Evolutionary conservation across 441 rosid species (phyloP).

Genomic region (Adansonia rubrostipa): DNA sequence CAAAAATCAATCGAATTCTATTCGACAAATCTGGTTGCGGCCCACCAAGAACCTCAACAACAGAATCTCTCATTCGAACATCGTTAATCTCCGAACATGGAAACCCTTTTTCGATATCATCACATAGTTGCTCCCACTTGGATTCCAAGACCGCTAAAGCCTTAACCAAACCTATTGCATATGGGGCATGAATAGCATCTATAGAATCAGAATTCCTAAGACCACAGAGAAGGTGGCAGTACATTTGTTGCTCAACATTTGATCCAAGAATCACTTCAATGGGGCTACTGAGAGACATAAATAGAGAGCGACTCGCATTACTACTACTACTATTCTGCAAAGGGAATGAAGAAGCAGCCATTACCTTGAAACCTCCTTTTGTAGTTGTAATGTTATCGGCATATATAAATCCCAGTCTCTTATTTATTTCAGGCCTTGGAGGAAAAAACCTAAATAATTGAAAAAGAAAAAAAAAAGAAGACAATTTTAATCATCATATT

Average conservation of each 20-base stretch:
- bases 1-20: slow-evolving; percentile 40
- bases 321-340: slow-evolving; percentile 29
- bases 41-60: slow-evolving; percentile 42
- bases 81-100: slow-evolving; percentile 36
- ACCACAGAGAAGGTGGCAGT: slow-evolving; percentile 58
- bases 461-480: background rate
- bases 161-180: slow-evolving; percentile 43
- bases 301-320: slow-evolving; percentile 30
- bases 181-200: slow-evolving; percentile 46
- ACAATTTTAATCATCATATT: background rate
- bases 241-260: slow-evolving; percentile 45
- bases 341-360: slow-evolving; percentile 56
- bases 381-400: slow-evolving; percentile 41
- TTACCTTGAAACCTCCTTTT: slow-evolving; percentile 49
- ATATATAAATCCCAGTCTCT: slow-evolving; percentile 41
- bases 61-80: slow-evolving; percentile 44
- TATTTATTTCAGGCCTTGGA: slow-evolving; percentile 36
- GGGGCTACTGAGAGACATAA: slow-evolving; percentile 37
- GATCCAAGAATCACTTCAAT: slow-evolving; percentile 47
- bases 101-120: slow-evolving; percentile 48
- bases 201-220: slow-evolving; percentile 42
- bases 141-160: slow-evolving; percentile 43
- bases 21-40: slow-evolving; percentile 43
- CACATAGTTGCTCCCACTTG: slow-evolving; percentile 50
- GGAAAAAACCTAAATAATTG: slow-evolving; percentile 44